Base-by-base conservation (phyloP, 768 basidiomycete genomes). In the Leccinum variicolor region DNA sequence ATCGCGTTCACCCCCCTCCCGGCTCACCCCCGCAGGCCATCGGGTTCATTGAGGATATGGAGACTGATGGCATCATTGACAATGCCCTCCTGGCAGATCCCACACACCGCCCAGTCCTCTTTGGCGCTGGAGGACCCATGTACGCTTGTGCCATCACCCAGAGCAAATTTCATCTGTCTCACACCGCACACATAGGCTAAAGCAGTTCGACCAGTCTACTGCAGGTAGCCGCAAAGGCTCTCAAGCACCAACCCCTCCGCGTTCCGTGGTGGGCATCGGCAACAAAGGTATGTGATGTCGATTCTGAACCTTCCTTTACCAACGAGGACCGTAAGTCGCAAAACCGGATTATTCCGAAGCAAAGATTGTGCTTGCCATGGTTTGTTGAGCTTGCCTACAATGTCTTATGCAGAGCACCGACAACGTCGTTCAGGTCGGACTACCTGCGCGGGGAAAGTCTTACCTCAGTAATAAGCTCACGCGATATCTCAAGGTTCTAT, bases 301-400 rank as follows among this genome's bases (percentile, higher is more conserved):
- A 52, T 25, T 31, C 23, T 17, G 34, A 14, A 54, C 33, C 49
- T 29, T 53, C 57, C 50, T 43, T 59, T 39, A 54, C 55, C 53
- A 43, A 54, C 52, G 31, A 43, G 14, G 13, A 49, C 39, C 48
- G 19, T 49, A 47, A 94, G 92, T 96, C 49, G 89, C 91, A 54
- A 98, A 96, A 73, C 97, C 97, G 6, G 97, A 99, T 68, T 98
- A 98, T 66, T 97, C 94, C 3, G 95, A 98, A 69, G 92, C 93
- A 36, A 99, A 98, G 82, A 97, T 99, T 62, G 94, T 99, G 7
- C 83, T 98, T 11, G 96, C 96, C 3, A 98, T 98, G 92, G 96
- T 94, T 53, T 50, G 75, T 57, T 14, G 23, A 55, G 17, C 29
- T 55, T 36, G 4, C 34, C 15, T 43, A 41, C 39, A 19, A 10